Percentiles rank a stretch among this genome's conserved stretches.
Conservation (phyloP, 805 yeast genomes). For the Monosporozyma aerobia region DNA sequence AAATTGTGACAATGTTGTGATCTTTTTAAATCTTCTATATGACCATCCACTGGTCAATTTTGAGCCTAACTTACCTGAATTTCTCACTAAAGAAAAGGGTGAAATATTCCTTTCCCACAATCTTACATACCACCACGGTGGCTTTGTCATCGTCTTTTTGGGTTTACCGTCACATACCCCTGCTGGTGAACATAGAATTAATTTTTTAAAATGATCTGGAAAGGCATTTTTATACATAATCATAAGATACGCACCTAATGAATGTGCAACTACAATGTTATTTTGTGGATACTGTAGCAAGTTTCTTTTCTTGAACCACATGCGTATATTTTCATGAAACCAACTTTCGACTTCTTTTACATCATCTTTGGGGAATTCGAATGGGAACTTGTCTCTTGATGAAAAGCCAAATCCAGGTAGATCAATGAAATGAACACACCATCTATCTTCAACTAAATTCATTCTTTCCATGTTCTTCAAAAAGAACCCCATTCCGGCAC, state of each 20-base stretch:
- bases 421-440: conserved; percentile 82
- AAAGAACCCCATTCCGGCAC: conserved; percentile 86
- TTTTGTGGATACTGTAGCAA: conserved; percentile 25
- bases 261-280: conserved; percentile 70
- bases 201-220: conserved; percentile 53
- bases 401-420: conserved; percentile 87
- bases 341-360: conserved; percentile 27
- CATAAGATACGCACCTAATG: conserved; percentile 84
- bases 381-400: conserved; percentile 62
- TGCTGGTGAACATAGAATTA: conserved; percentile 84
- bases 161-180: conserved; percentile 44
- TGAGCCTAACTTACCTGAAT: conserved; percentile 76
- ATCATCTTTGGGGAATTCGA: conserved; percentile 22
- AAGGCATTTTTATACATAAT: conserved; percentile 53
- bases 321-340: conserved; percentile 41
- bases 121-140: conserved; percentile 70
- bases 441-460: conserved; percentile 34
- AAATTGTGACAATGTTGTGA: conserved; percentile 26
- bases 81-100: conserved; percentile 74
- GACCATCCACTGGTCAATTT: conserved; percentile 86
- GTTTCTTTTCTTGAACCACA: conserved; percentile 31
- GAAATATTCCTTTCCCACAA: conserved; percentile 84
- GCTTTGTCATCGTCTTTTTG: conserved; percentile 23
- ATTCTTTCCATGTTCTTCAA: conserved; percentile 60
- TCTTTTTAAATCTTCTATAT: conserved; percentile 61